Evolutionary conservation across 805 yeast species (phyloP), one percentile per base, ranked within the genome.

Genomic region (Pichia membranifaciens): DNA sequence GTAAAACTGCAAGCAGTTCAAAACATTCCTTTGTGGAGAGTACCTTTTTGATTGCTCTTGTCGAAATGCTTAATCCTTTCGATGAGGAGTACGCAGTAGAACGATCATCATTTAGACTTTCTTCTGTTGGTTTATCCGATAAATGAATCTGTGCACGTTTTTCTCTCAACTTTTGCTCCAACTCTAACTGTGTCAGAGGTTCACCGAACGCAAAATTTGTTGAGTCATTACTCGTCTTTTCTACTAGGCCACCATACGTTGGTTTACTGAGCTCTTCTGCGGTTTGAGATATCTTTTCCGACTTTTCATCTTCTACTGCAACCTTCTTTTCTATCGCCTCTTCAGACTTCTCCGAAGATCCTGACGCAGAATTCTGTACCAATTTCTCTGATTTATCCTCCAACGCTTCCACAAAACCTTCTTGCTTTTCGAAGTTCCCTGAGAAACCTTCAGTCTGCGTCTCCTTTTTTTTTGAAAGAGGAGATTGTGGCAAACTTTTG

Each of bases 21-120:
- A 58, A 51, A 20, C 36, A 43, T 2, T 57, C 56, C 44, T 52
- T 37, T 10, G 50, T 38, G 9, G 59, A 43, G 5, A 57, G 32
- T n/a, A 55, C 46, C 33, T 47, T 47, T 17, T 20, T 50, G 9
- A 58, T 43, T 9, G 47, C 38, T 13, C 33, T 39, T 17, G 53
- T 37, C 18, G 50, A 34, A 22, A 57, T 33, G 28, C 29, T 18
- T 17, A 57, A 41, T 21, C 54, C 54, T 31, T 51, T 46, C 5
- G 48, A 29, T 15, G 55, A 47, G 9, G 47, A 42, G 23, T 33
- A 37, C 16, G 20, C 37, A 1, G 43, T 31, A 3, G 8, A 5
- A 8, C 43, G 31, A 10, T 28, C 36, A 41, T 41, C 43, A 15
- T 12, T 16, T 13, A 17, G 12, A 5, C n/a, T 10, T 13, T 10